These are phyloP conservation scores for Jasminum sambac DNA, from an alignment of 257 asterid species.

Conservation along the genomic window DNA sequence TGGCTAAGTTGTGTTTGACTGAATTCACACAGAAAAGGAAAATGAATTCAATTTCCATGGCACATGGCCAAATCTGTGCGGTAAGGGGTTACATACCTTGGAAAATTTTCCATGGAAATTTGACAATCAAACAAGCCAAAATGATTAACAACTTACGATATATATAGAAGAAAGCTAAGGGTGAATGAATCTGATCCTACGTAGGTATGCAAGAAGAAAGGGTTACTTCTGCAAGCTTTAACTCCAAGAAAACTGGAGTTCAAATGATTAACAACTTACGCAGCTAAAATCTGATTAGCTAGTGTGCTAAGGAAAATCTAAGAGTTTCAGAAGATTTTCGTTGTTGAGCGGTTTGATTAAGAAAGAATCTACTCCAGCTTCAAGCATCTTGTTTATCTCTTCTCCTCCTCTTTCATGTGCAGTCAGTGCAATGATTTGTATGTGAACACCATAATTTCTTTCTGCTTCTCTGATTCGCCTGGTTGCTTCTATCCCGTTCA, in stretches of 20 bases:
- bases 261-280: neutral
- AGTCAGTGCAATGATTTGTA: too few relatives aligned
- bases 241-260: neutral
- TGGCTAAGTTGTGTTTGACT: too few relatives aligned
- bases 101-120: too few relatives aligned
- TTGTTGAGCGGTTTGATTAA: conserved; percentile 54
- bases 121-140: too few relatives aligned
- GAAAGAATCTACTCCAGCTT: conserved; percentile 66
- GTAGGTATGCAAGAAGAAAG: neutral
- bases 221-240: neutral
- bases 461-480: conserved; percentile 60
- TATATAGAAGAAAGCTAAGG: neutral
- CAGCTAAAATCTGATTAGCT: neutral
- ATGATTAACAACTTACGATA: too few relatives aligned
- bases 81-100: too few relatives aligned
- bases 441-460: conserved; percentile 32
- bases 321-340: conserved; percentile 32
- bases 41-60: too few relatives aligned
- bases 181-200: neutral
- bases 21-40: too few relatives aligned
- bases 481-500: conserved; percentile 79
- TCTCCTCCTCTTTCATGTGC: conserved; percentile 45
- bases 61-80: too few relatives aligned
- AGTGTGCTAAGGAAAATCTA: neutral
- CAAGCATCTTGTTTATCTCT: conserved; percentile 44